Evolutionary conservation across 1,139 yeast genomes (phyloP).

Genomic region (Yamadazyma atmosphaerica): DNA sequence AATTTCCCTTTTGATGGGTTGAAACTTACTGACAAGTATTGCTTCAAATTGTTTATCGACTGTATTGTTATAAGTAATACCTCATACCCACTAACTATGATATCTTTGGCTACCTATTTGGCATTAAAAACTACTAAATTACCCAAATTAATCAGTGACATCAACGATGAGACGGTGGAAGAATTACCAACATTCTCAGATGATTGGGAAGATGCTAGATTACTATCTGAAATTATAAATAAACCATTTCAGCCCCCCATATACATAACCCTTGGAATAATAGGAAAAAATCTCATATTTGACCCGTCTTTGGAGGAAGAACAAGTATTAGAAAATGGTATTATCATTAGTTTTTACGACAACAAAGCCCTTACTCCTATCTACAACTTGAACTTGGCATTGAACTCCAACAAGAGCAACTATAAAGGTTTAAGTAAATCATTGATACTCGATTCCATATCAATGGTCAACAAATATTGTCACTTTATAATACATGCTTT

Average conservation of each 20-base stretch:
- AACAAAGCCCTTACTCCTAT: constrained; percentile 67
- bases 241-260: constrained; percentile 65
- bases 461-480: constrained; percentile 37
- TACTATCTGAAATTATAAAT: constrained; percentile 36
- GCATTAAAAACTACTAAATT: constrained; percentile 78
- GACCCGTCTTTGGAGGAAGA: constrained; percentile 90
- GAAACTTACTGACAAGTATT: constrained; percentile 68
- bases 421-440: constrained; percentile 39
- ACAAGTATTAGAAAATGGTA: constrained; percentile 80
- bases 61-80: constrained; percentile 69
- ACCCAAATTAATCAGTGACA: constrained; percentile 70
- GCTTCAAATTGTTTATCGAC: constrained; percentile 76
- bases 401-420: constrained; percentile 39
- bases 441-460: constrained; percentile 27
- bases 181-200: constrained; percentile 92
- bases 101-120: constrained; percentile 75
- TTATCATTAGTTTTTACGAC: constrained; percentile 68
- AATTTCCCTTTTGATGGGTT: constrained; percentile 52
- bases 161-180: constrained; percentile 59
- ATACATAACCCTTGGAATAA: constrained; percentile 69
- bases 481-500: constrained; percentile 37
- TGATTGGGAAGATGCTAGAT: constrained; percentile 67
- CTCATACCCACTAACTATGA: constrained; percentile 72
- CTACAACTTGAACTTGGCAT: constrained; percentile 53
- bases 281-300: constrained; percentile 64